A percentile compares a stretch with the other conserved stretches of the same genome.
These are phyloP conservation scores for Basipetospora sp. DNA, from an alignment of 2,329 filamentous ascomycete species.

Conservation along the genomic window DNA sequence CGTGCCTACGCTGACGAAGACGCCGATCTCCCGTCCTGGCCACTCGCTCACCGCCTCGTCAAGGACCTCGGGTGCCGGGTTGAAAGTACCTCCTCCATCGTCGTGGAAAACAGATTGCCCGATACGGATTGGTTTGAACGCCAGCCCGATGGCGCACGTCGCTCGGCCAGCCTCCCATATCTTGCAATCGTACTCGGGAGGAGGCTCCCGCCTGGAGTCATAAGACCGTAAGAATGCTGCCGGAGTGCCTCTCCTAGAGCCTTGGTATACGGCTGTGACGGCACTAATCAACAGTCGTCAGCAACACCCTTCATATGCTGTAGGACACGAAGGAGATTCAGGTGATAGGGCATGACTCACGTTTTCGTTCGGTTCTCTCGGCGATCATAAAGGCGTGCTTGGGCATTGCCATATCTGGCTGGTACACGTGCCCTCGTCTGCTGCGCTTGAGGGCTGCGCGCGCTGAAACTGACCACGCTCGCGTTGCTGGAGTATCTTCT, in stretches of 20 bases:
- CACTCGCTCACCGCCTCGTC: constrained; percentile 93
- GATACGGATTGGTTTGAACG: constrained; percentile 90
- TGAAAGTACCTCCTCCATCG: constrained; percentile 81
- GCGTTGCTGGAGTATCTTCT: constrained; percentile 62
- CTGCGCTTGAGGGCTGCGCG: constrained; percentile 44
- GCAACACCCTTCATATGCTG: not conserved
- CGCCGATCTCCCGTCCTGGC: constrained; percentile 82
- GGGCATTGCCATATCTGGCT: constrained; percentile 60
- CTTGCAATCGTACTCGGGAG: constrained; percentile 82
- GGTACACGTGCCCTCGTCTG: constrained; percentile 37
- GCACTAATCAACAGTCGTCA: constrained; percentile 33
- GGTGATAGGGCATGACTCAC: constrained; percentile 35
- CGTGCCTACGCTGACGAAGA: constrained; percentile 88
- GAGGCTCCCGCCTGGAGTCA: constrained; percentile 80
- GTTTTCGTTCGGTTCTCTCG: constrained; percentile 79
- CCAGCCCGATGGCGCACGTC: constrained; percentile 78
- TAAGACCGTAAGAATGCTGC: constrained; percentile 78
- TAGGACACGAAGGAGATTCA: not conserved
- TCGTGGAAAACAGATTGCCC: constrained; percentile 91
- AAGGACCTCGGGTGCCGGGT: constrained; percentile 69
- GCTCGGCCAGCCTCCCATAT: constrained; percentile 95
- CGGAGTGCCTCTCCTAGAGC: constrained; percentile 51
- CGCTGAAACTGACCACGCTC: constrained; percentile 70
- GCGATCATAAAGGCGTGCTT: constrained; percentile 76
- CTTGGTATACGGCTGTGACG: constrained; percentile 81